A percentile compares a stretch with the other conserved stretches of the same genome.
phyloP scores from a whole-genome alignment of 2,329 filamentous ascomycete genomes.

The Cercospora brassicicola region DNA sequence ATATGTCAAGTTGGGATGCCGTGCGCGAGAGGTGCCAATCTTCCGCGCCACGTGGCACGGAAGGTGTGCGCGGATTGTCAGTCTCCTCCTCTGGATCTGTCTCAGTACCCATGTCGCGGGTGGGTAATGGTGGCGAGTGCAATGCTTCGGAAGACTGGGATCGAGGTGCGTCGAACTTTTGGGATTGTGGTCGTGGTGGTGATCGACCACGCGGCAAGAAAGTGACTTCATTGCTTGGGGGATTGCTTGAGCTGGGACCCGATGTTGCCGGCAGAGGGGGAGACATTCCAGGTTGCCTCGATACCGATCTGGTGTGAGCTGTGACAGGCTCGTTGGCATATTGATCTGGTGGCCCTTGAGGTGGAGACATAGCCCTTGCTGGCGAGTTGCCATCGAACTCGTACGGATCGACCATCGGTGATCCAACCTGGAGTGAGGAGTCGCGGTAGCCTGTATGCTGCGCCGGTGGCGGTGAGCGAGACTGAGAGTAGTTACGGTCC shows the following conservation, averaged over 20 bases:
- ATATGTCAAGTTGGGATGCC: constrained; percentile 13
- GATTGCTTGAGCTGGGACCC: constrained; percentile 11
- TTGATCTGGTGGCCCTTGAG: constrained; percentile 13
- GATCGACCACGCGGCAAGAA: constrained; percentile 19
- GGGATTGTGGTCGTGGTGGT: constrained; percentile 10
- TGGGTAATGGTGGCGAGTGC: constrained; percentile 7
- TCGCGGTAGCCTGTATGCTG: constrained; percentile 11
- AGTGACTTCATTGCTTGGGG: constrained; percentile 15
- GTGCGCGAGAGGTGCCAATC: constrained; percentile 17
- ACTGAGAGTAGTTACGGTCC: not conserved
- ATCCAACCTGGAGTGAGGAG: constrained; percentile 8
- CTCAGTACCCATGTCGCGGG: constrained; percentile 14
- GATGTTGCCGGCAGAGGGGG: constrained; percentile 8
- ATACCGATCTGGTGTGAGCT: constrained; percentile 4
- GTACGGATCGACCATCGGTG: constrained; percentile 10
- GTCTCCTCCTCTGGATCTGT: constrained; percentile 17
- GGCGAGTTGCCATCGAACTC: constrained; percentile 11
- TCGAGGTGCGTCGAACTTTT: constrained; percentile 11
- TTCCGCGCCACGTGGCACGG: constrained; percentile 14
- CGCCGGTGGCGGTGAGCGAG: not conserved
- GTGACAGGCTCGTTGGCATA: constrained; percentile 12
- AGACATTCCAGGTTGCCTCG: not conserved
- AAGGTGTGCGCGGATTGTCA: constrained; percentile 18
- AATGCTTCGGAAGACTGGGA: constrained; percentile 17
- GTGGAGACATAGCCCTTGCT: not conserved